These are phyloP conservation scores for Podospora tetraspora DNA, from an alignment of 495 filamentous ascomycete genomes.

Conservation along the genomic window DNA sequence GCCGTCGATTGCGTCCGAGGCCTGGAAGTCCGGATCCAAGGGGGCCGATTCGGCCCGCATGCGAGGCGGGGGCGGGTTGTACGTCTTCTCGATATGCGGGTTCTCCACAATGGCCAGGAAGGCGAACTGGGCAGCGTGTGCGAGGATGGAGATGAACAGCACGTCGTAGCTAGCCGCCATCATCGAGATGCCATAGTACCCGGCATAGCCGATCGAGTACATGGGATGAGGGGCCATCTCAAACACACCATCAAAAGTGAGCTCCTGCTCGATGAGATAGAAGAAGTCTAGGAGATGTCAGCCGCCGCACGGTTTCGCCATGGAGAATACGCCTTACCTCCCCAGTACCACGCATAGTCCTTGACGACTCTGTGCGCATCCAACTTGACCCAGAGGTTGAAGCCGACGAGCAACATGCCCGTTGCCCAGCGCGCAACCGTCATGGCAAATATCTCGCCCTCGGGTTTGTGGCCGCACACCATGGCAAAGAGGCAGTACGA, in stretches of 20 bases:
- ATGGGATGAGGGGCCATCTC: conserved; percentile 99
- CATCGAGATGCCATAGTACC: conserved; percentile 97
- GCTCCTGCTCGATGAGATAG: conserved; percentile 93
- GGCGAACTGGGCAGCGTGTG: conserved; percentile 89
- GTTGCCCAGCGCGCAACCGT: conserved; percentile 71
- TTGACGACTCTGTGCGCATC: conserved; percentile 98
- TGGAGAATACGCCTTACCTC: conserved; percentile 34
- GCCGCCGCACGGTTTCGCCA: not conserved
- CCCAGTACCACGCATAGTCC: conserved; percentile 99
- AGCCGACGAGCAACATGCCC: conserved; percentile 74
- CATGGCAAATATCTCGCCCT: conserved; percentile 62
- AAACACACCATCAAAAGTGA: conserved; percentile 97
- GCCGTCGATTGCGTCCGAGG: conserved; percentile 12
- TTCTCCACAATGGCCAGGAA: conserved; percentile 90
- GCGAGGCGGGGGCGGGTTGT: conserved; percentile 82
- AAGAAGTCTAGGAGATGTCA: conserved; percentile 66
- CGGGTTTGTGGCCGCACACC: conserved; percentile 72
- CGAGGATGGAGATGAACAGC: conserved; percentile 89
- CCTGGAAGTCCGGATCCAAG: conserved; percentile 36
- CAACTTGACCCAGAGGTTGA: conserved; percentile 98
- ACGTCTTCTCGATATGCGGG: conserved; percentile 97
- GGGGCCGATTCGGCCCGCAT: conserved; percentile 40
- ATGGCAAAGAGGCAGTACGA: conserved; percentile 95
- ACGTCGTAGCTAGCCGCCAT: conserved; percentile 98
- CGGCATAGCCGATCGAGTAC: conserved; percentile 98